These are phyloP conservation scores for Fusarium pseudonygamai DNA, from an alignment of 2,329 filamentous ascomycete species.

Conservation along the genomic window DNA sequence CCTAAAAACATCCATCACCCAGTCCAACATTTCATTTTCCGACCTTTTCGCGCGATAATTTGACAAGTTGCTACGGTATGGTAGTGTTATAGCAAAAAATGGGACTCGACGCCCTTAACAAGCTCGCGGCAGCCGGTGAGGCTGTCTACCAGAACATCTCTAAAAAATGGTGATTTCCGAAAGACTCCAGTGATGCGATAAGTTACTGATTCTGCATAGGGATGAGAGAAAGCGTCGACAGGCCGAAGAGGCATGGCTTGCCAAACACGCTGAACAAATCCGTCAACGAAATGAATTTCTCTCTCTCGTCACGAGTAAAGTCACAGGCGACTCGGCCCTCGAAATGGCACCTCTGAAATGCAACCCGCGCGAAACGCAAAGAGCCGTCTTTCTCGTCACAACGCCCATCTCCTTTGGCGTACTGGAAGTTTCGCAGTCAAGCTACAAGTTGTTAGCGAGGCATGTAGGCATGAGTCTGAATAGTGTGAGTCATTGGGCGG, in stretches of 20 bases:
- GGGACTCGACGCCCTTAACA: constrained; percentile 33
- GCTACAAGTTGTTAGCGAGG: constrained; percentile 34
- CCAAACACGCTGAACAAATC: constrained; percentile 23
- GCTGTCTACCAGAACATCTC: constrained; percentile 31
- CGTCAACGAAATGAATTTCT: constrained; percentile 35
- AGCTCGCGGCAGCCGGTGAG: constrained; percentile 21
- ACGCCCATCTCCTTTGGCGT: constrained; percentile 37
- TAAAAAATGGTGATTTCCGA: constrained; percentile 25
- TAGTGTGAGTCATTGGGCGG: constrained; percentile 42
- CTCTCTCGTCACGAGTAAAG: constrained; percentile 18
- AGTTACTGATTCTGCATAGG: not conserved
- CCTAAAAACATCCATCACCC: not conserved
- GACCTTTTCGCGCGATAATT: too few species aligned
- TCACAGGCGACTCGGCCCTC: constrained; percentile 30
- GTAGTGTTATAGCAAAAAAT: constrained; percentile 13
- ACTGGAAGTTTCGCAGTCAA: constrained; percentile 34
- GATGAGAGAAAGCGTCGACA: constrained; percentile 16
- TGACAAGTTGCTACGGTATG: too few species aligned
- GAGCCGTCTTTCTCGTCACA: constrained; percentile 39
- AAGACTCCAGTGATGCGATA: too few species aligned
- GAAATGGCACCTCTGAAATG: constrained; percentile 37
- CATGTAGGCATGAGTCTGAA: constrained; percentile 41
- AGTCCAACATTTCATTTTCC: too few species aligned
- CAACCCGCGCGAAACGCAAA: constrained; percentile 25
- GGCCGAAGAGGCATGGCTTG: constrained; percentile 3